A percentile compares a stretch with the other conserved stretches of the same genome.
These are phyloP conservation scores for Boletus sp. DNA, from an alignment of 1,284 basidiomycete species.

Conservation along the genomic window DNA sequence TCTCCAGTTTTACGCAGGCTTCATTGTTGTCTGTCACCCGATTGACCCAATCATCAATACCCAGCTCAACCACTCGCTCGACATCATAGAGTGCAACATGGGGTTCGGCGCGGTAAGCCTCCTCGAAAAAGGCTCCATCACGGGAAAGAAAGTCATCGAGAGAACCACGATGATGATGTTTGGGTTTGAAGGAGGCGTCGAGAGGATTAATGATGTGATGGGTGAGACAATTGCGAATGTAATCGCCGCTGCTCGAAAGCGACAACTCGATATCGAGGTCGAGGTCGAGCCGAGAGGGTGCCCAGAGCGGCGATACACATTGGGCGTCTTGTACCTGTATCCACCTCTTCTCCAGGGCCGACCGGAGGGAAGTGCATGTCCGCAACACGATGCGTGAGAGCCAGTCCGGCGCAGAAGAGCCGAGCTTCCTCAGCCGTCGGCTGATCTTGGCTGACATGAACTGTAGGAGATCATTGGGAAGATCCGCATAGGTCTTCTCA, in stretches of 20 bases:
- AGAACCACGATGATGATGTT: constrained; percentile 11
- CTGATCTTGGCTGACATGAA: constrained; percentile 33
- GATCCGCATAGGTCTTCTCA: constrained; percentile 12
- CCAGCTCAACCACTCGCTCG: constrained; percentile 23
- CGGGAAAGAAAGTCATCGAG: constrained; percentile 23
- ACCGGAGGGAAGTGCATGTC: constrained; percentile 17
- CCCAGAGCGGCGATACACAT: constrained; percentile 24
- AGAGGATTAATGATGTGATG: background rate
- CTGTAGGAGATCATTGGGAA: constrained; percentile 35
- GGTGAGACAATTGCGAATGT: constrained; percentile 24
- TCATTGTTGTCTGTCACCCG: constrained; percentile 9
- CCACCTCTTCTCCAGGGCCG: constrained; percentile 19
- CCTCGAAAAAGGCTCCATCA: constrained; percentile 17
- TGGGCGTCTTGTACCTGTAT: constrained; percentile 12
- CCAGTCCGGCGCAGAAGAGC: constrained; percentile 17
- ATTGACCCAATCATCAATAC: constrained; percentile 33
- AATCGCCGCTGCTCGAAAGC: constrained; percentile 25
- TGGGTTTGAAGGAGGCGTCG: constrained; percentile 13
- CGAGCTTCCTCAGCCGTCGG: constrained; percentile 39
- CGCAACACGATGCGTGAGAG: constrained; percentile 12
- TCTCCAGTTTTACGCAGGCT: constrained; percentile 21
- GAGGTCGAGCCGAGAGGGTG: constrained; percentile 27
- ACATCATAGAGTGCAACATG: constrained; percentile 35
- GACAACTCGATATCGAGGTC: constrained; percentile 30
- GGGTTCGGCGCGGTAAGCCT: constrained; percentile 12